Evolutionary conservation across 2,329 filamentous ascomycete genomes (phyloP).

Genomic region (Aspergillus sp.): DNA sequence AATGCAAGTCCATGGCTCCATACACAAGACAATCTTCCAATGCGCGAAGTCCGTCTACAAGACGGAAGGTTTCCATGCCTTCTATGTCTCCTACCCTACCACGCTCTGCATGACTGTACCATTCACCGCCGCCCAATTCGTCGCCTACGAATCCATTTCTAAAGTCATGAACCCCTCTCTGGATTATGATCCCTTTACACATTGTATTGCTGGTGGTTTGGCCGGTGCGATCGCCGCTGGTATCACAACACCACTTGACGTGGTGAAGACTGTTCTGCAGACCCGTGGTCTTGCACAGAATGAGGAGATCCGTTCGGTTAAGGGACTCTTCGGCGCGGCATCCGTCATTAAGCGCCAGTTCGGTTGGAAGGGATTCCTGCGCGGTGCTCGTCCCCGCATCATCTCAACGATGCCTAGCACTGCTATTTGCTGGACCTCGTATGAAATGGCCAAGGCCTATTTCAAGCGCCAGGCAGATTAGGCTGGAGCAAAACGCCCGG

Average conservation of each 20-base stretch:
- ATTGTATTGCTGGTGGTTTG: constrained; percentile 87
- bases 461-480: constrained; percentile 51
- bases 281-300: constrained; percentile 84
- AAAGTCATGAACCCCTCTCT: constrained; percentile 83
- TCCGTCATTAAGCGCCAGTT: constrained; percentile 79
- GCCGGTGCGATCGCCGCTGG: constrained; percentile 92
- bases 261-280: constrained; percentile 96
- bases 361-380: constrained; percentile 85
- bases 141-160: constrained; percentile 95
- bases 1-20: constrained; percentile 98
- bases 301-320: constrained; percentile 78
- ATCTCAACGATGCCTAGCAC: constrained; percentile 98
- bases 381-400: constrained; percentile 84
- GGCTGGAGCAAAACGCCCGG: constrained; percentile 5
- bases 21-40: constrained; percentile 80
- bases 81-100: constrained; percentile 98
- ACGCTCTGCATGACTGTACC: constrained; percentile 98
- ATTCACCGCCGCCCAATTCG: constrained; percentile 95
- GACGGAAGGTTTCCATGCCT: constrained; percentile 83
- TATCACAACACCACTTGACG: constrained; percentile 92
- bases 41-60: constrained; percentile 87
- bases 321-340: constrained; percentile 75
- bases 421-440: constrained; percentile 89
- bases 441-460: constrained; percentile 68
- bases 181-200: constrained; percentile 84